Percentiles rank a stretch among this genome's conserved stretches.
Evolutionary conservation across 495 filamentous ascomycete genomes (phyloP).

Genomic region (Glarea lozoyensis): DNA sequence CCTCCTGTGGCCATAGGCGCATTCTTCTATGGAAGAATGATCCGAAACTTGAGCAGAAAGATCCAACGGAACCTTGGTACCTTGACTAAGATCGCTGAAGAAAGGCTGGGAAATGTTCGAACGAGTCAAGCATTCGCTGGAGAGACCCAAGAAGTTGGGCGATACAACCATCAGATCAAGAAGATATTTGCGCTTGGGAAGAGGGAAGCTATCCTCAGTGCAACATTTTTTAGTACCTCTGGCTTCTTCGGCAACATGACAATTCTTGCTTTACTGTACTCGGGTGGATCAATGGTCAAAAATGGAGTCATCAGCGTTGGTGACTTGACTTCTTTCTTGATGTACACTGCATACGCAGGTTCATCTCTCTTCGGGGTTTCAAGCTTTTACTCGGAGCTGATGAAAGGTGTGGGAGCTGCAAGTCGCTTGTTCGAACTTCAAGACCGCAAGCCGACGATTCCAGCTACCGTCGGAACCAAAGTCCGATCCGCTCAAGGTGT

Average conservation of each 20-base stretch:
- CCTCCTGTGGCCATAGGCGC: conserved; percentile 88
- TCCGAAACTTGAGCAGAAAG: conserved; percentile 78
- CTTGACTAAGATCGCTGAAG: conserved; percentile 93
- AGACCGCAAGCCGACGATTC: conserved; percentile 81
- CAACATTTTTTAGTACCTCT: conserved; percentile 84
- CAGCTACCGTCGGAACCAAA: conserved; percentile 66
- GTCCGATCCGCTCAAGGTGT: conserved; percentile 76
- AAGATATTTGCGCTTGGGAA: conserved; percentile 86
- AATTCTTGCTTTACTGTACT: conserved; percentile 82
- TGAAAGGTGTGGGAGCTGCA: conserved; percentile 97
- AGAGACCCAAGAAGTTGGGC: conserved; percentile 76
- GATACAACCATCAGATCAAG: conserved; percentile 86
- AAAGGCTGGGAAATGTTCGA: conserved; percentile 87
- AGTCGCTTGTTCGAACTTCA: conserved; percentile 93
- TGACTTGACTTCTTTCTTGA: conserved; percentile 92
- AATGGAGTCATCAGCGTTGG: conserved; percentile 79
- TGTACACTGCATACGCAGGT: conserved; percentile 94
- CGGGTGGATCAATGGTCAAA: conserved; percentile 82
- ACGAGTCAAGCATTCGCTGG: conserved; percentile 94
- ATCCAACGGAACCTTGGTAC: conserved; percentile 90
- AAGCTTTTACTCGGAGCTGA: conserved; percentile 94
- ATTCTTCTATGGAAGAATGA: conserved; percentile 79
- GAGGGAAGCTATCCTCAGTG: conserved; percentile 76
- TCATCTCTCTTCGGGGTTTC: conserved; percentile 87
- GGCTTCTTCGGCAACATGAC: conserved; percentile 93